phyloP scores from a whole-genome alignment of 2,329 filamentous ascomycete species.

The Talaromyces piceae region DNA sequence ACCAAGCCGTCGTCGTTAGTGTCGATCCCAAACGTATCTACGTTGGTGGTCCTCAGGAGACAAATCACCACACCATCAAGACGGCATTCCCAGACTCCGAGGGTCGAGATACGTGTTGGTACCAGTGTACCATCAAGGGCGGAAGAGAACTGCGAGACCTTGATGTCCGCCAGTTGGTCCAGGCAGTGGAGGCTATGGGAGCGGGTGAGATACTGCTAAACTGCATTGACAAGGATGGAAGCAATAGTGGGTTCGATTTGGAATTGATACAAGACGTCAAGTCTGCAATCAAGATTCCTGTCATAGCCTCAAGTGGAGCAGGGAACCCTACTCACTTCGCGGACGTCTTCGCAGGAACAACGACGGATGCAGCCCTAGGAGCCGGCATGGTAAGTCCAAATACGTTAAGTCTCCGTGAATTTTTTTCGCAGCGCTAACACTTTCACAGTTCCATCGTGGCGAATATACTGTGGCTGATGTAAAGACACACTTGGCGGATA shows the following conservation, averaged over 20 bases:
- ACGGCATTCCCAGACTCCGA: conserved; percentile 63
- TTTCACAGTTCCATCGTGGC: conserved; percentile 70
- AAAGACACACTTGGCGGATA: conserved; percentile 68
- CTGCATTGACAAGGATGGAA: conserved; percentile 95
- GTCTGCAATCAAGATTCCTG: conserved; percentile 75
- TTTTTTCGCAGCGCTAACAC: conserved; percentile 10
- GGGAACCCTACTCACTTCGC: conserved; percentile 81
- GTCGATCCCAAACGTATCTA: conserved; percentile 92
- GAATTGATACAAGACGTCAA: conserved; percentile 90
- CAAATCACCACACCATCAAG: conserved; percentile 65
- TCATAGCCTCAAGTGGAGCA: conserved; percentile 90
- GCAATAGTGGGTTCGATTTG: conserved; percentile 87
- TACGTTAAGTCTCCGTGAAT: conserved; percentile 20
- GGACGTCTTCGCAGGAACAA: conserved; percentile 80
- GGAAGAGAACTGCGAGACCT: conserved; percentile 90
- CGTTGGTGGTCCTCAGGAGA: conserved; percentile 60
- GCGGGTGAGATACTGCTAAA: conserved; percentile 91
- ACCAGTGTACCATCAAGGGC: conserved; percentile 93
- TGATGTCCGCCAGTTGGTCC: conserved; percentile 80
- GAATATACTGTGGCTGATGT: conserved; percentile 94
- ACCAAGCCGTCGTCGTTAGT: conserved; percentile 92
- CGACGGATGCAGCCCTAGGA: conserved; percentile 84
- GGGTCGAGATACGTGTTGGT: conserved; percentile 85
- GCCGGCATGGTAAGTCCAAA: conserved; percentile 66
- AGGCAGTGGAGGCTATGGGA: conserved; percentile 92